Evolutionary conservation across 495 filamentous ascomycete genomes (phyloP).

Genomic region (Aspergillus biplanus): DNA sequence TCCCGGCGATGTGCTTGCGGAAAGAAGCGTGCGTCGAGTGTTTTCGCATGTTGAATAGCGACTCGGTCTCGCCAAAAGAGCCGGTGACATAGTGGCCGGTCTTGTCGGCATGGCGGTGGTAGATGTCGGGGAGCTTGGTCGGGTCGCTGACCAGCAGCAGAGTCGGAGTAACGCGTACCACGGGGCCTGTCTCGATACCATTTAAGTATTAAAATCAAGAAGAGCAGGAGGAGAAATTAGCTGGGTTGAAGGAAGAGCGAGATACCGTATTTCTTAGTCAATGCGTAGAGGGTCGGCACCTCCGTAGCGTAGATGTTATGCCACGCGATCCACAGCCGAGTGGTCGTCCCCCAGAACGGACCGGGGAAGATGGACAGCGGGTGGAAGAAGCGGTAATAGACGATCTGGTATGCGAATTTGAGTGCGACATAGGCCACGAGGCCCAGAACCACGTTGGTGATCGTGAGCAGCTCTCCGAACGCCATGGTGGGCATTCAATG

Average conservation of each 20-base stretch:
- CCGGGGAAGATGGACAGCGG: constrained; percentile 55
- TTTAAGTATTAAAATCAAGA: too few relatives aligned
- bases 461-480: constrained; percentile 34
- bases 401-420: constrained; percentile 36
- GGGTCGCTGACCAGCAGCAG: constrained; percentile 50
- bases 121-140: constrained; percentile 52
- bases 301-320: constrained; percentile 51
- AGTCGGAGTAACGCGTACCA: constrained; percentile 51
- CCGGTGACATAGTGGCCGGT: constrained; percentile 56
- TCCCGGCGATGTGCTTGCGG: constrained; percentile 46
- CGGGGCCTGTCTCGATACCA: constrained; percentile 35
- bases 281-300: constrained; percentile 37
- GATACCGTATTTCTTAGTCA: constrained; percentile 56
- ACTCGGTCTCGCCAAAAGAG: constrained; percentile 50
- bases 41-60: constrained; percentile 52
- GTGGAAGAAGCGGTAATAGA: constrained; percentile 58
- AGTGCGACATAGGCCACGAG: constrained; percentile 34
- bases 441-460: constrained; percentile 31
- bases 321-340: constrained; percentile 54
- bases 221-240: neutral
- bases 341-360: constrained; percentile 57
- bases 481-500: constrained; percentile 29
- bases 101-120: constrained; percentile 59
- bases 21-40: constrained; percentile 53
- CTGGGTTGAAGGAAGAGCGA: too few relatives aligned